Evolutionary conservation across 495 filamentous ascomycete species (phyloP).

Genomic region (Glutinoglossum americanum): DNA sequence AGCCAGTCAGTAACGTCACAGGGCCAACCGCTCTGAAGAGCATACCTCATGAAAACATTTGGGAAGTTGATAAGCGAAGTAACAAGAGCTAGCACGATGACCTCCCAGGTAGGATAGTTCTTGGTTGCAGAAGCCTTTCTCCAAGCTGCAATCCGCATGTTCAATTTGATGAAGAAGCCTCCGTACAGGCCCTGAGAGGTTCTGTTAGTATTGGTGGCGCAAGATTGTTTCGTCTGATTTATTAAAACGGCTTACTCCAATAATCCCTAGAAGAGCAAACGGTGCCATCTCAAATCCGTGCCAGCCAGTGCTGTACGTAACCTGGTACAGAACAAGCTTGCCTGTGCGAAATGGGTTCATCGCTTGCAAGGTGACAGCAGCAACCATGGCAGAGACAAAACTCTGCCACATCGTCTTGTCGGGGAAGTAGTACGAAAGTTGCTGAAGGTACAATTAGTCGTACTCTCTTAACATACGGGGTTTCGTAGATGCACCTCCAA

Average conservation of each 20-base stretch:
- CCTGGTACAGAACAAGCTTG: slow-evolving; percentile 91
- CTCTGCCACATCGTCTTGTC: slow-evolving; percentile 99
- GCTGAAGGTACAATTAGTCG: slow-evolving; percentile 19
- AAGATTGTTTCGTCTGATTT: not conserved
- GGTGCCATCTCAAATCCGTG: slow-evolving; percentile 88
- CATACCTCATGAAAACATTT: slow-evolving; percentile 65
- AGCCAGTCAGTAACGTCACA: not conserved
- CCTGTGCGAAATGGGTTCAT: slow-evolving; percentile 90
- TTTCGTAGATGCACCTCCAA: slow-evolving; percentile 39
- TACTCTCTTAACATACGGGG: not conserved
- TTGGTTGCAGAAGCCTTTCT: slow-evolving; percentile 40
- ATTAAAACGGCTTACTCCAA: slow-evolving; percentile 29
- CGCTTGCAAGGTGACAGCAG: slow-evolving; percentile 78
- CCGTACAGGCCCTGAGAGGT: slow-evolving; percentile 51
- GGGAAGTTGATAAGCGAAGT: slow-evolving; percentile 87
- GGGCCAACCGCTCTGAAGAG: not conserved
- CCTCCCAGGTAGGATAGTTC: slow-evolving; percentile 51
- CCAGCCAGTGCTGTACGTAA: slow-evolving; percentile 82
- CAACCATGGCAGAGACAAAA: slow-evolving; percentile 96
- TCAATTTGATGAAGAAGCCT: slow-evolving; percentile 81
- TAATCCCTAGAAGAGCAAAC: slow-evolving; percentile 65
- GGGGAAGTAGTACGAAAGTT: slow-evolving; percentile 94
- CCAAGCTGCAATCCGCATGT: slow-evolving; percentile 73
- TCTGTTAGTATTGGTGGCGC: not conserved
- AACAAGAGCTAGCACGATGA: slow-evolving; percentile 46